Evolutionary conservation across 2,329 filamentous ascomycete species (phyloP).

Genomic region (Acephala macrosclerotiorum): DNA sequence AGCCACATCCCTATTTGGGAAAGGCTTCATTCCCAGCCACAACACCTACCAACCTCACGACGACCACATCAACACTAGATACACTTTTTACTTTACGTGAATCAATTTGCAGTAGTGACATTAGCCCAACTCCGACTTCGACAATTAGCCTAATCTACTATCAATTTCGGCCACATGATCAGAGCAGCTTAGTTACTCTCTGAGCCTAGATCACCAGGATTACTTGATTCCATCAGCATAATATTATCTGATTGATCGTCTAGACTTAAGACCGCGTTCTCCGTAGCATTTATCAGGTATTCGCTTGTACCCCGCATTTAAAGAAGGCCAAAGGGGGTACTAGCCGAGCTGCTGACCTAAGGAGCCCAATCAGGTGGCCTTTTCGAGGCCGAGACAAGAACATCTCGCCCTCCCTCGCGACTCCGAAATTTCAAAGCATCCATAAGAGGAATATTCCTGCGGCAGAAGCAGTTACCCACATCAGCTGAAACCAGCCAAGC

Average conservation of each 20-base stretch:
- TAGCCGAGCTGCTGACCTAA: constrained; percentile 4
- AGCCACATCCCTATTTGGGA: not conserved
- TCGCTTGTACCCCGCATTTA: constrained; percentile 7
- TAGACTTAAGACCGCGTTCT: not conserved
- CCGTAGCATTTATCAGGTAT: not conserved
- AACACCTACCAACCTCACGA: not conserved
- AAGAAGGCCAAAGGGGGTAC: not conserved
- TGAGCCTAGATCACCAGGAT: not conserved
- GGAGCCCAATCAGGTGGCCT: not conserved
- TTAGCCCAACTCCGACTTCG: not conserved
- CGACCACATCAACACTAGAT: not conserved
- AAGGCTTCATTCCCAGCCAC: not conserved
- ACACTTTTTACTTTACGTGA: not conserved
- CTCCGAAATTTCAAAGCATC: not conserved
- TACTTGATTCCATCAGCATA: not conserved
- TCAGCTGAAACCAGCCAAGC: not conserved
- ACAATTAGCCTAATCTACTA: not conserved
- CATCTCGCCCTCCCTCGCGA: not conserved
- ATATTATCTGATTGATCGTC: not conserved
- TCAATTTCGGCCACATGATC: not conserved
- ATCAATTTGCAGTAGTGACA: not conserved
- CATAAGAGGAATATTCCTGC: not conserved
- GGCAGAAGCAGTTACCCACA: not conserved
- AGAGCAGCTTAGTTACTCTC: not conserved
- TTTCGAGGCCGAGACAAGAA: not conserved